Evolutionary conservation across 768 basidiomycete species (phyloP).

Genomic region (Scleroderma citrinum): DNA sequence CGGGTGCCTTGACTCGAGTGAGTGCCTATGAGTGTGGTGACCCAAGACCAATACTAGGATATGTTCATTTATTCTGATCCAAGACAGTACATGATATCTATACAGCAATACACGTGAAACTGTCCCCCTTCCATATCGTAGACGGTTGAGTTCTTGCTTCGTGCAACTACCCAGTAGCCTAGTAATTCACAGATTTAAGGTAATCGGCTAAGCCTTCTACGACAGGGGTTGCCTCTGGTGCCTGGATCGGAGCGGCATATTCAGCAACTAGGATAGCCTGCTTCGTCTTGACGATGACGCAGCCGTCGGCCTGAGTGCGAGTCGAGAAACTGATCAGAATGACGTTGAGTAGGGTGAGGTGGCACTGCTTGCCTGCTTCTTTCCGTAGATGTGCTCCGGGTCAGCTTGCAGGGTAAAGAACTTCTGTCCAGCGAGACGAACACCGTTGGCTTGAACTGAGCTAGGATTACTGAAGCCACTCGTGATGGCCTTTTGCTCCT

Average conservation of each 20-base stretch:
- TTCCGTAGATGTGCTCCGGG: slow-evolving; percentile 58
- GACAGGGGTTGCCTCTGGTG: slow-evolving; percentile 55
- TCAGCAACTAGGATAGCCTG: slow-evolving; percentile 81
- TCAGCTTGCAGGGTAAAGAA: slow-evolving; percentile 59
- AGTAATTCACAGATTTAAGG: slow-evolving; percentile 56
- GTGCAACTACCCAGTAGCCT: too few species aligned
- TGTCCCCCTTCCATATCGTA: too few species aligned
- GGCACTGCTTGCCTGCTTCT: slow-evolving; percentile 58
- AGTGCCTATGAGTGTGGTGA: too few species aligned
- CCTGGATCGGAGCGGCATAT: slow-evolving; percentile 62
- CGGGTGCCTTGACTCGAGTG: too few species aligned
- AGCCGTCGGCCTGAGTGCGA: slow-evolving; percentile 59
- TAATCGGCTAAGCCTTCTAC: slow-evolving; percentile 76
- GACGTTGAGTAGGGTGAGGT: background rate
- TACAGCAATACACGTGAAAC: too few species aligned
- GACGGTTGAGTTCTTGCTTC: too few species aligned
- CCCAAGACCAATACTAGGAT: too few species aligned
- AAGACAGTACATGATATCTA: too few species aligned
- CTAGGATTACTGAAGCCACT: slow-evolving; percentile 40
- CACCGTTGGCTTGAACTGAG: slow-evolving; percentile 46
- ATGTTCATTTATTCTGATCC: too few species aligned
- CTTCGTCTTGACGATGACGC: slow-evolving; percentile 68
- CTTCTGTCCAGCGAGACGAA: slow-evolving; percentile 64
- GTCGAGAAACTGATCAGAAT: slow-evolving; percentile 1
- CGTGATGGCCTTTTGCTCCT: slow-evolving; percentile 20